phyloP scores from a whole-genome alignment of 306 rosid species.

The Casuarina cunninghamiana region DNA sequence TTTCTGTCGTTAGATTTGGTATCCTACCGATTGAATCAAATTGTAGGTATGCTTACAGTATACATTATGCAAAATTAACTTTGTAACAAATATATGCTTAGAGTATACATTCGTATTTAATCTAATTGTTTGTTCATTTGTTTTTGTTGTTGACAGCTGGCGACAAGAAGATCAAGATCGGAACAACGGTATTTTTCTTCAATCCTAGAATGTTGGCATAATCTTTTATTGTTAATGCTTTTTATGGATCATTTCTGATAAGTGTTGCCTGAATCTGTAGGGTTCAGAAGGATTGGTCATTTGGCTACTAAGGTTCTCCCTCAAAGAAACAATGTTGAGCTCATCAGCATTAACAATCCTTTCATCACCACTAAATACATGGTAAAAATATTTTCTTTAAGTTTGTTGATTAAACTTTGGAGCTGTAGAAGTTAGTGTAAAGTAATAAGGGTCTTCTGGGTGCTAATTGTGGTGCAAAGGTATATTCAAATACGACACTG shows the following conservation, averaged over 20 bases:
- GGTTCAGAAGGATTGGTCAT: slow-evolving; percentile 96
- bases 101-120: too few relatives aligned
- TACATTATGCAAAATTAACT: background rate
- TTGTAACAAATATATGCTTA: too few relatives aligned
- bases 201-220: background rate
- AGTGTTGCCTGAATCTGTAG: slow-evolving; percentile 24
- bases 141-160: slow-evolving; percentile 46
- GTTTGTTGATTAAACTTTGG: background rate
- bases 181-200: slow-evolving; percentile 57
- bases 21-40: background rate
- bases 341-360: slow-evolving; percentile 88
- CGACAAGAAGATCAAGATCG: slow-evolving; percentile 78
- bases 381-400: slow-evolving; percentile 37
- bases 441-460: background rate
- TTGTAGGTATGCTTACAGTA: too few relatives aligned
- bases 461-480: slow-evolving; percentile 40
- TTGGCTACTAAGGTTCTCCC: slow-evolving; percentile 92
- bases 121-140: slow-evolving; percentile 8
- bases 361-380: slow-evolving; percentile 88
- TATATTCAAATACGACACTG: slow-evolving; percentile 90
- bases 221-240: background rate
- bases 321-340: slow-evolving; percentile 86
- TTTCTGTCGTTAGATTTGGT: background rate
- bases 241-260: background rate
- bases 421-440: background rate